These are phyloP conservation scores for Panicum miliaceum DNA, from an alignment of 176 grass and related monocot species.

Conservation along the genomic window DNA sequence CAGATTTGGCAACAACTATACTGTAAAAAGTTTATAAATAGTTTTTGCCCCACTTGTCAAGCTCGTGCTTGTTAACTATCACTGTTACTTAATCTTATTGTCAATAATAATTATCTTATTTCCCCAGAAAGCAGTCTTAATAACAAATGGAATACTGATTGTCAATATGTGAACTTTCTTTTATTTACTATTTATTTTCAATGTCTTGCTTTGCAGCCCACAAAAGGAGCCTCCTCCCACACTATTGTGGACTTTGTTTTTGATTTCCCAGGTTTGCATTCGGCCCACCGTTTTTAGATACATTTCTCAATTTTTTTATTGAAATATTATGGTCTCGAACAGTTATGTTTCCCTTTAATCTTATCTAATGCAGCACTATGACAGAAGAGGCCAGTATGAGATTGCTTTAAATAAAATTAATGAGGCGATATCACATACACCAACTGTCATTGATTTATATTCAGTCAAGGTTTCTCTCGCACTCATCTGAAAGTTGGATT, in stretches of 20 bases:
- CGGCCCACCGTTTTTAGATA: conserved; percentile 31
- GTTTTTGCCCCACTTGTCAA: conserved; percentile 8
- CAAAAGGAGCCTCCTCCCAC: conserved; percentile 92
- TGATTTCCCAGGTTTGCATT: conserved; percentile 91
- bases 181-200: conserved; percentile 21
- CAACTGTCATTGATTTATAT: conserved; percentile 99
- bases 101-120: not conserved
- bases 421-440: conserved; percentile 91
- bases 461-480: conserved; percentile 73
- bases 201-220: conserved; percentile 44
- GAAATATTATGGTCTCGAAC: conserved; percentile 32
- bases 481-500: not conserved
- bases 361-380: conserved; percentile 84
- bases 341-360: conserved; percentile 11
- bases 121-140: not conserved
- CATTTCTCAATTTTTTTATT: conserved; percentile 10
- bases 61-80: not conserved
- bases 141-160: not conserved
- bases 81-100: conserved; percentile 8
- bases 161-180: not conserved
- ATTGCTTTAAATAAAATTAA: conserved; percentile 88
- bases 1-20: conserved; percentile 6
- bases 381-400: conserved; percentile 79
- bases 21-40: conserved; percentile 4
- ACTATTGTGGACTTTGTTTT: conserved; percentile 87